Evolutionary conservation across 345 rosid genomes (phyloP), one percentile per base, ranked within the genome.

Genomic region (Heritiera fomes): DNA sequence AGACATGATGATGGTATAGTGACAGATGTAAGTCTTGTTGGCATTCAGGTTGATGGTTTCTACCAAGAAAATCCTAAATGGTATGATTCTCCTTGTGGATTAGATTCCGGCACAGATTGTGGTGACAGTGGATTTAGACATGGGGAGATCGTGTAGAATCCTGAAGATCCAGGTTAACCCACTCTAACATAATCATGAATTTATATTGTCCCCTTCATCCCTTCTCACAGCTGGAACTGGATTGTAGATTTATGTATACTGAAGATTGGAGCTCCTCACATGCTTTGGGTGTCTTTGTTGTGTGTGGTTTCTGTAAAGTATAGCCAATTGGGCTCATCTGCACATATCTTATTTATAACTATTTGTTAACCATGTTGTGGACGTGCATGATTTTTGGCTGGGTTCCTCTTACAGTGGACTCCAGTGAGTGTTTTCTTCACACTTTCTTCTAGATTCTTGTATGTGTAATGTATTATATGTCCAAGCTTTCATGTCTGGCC

Each of bases 1-100:
- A 90, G 91, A 80, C 93, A 91, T 78, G 95, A 90, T 67, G 97
- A 90, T 80, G 87, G 87, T 84, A 89, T 91, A 82, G 98, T 87
- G 78, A 85, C 92, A 78, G 98, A 94, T 88, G 95, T 94, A 86
- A 85, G 97, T 86, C 94, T 94, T 71, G 95, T 85, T 65, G 95
- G 91, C 84, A 87, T 96, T 85, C 99, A 93, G 80, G 99, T 94
- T 18, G 98, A 96, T 82, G 90, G 98, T 90, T 96, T 96, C 87
- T 96, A 94, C 83, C 99, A 90, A 74, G 99, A 96, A 50, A 92
- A 90, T 85, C 78, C 94, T 32, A 96, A 96, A 75, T 96, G 98
- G 98, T 94, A 89, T 78, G 99, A 96, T 83, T 92, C 97, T 85
- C 99, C 99, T 82, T 92, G 98, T 79, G 97, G 89, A 62, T 85